phyloP scores from a whole-genome alignment of 1,284 basidiomycete species.

The Tilletia setariae region DNA sequence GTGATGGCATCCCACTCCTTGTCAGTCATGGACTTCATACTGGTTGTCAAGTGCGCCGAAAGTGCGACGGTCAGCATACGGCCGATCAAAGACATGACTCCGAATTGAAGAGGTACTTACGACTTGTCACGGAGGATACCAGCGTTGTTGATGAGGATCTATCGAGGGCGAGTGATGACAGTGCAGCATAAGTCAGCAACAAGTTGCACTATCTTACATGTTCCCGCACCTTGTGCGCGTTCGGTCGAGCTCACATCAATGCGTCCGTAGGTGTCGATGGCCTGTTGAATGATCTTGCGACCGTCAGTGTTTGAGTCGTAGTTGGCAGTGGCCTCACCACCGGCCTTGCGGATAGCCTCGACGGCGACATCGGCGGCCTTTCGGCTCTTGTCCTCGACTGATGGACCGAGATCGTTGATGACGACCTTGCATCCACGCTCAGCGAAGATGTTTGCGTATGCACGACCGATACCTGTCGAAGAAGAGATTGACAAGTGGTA shows the following conservation, averaged over 20 bases:
- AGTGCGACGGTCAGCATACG: too few relatives aligned
- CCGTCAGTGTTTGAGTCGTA: constrained; percentile 87
- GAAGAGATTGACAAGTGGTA: neutral
- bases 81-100: too few relatives aligned
- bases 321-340: constrained; percentile 69
- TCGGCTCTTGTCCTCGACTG: constrained; percentile 85
- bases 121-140: constrained; percentile 74
- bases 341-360: constrained; percentile 71
- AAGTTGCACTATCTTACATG: too few relatives aligned
- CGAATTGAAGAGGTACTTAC: too few relatives aligned
- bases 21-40: constrained; percentile 57
- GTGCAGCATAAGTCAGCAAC: neutral
- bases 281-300: constrained; percentile 77
- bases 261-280: constrained; percentile 82
- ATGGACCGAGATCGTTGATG: constrained; percentile 51
- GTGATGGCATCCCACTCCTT: constrained; percentile 61
- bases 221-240: neutral
- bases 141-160: constrained; percentile 78
- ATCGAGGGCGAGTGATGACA: neutral
- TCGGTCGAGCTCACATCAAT: constrained; percentile 46
- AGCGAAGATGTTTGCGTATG: constrained; percentile 32
- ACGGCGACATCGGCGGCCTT: constrained; percentile 83
- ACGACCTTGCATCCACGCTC: constrained; percentile 42
- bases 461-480: constrained; percentile 15
- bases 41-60: constrained; percentile 5